Base-by-base conservation (phyloP, 1,284 basidiomycete genomes). In the Abortiporus biennis region DNA sequence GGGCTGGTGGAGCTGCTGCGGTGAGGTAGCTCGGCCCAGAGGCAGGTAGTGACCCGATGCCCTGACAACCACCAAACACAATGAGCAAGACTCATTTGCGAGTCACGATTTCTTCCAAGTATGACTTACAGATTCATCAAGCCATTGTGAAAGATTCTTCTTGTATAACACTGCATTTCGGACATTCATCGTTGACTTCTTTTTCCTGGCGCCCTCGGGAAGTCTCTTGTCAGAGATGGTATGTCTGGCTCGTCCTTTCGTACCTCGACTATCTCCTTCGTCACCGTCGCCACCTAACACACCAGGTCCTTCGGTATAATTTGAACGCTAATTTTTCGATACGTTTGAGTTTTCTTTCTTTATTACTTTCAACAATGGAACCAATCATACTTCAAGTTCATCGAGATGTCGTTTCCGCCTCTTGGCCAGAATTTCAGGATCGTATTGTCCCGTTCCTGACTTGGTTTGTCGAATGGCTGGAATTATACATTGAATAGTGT, bases 121-220 rank as follows among this genome's bases (percentile, higher is more conserved):
- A 8, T 32, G 30, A 49, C 85, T 47, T 52, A 87, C 87, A 41
- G 84, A 84, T 65, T 90, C 86, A n/a, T 87, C 83, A 21, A 89
- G 64, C 40, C 89, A 66, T 11, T 77, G 72, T 2, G 73, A 64
- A 11, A 90, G 67, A 47, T 75, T 85, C 62, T 90, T 90, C 49
- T 81, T 78, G 61, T 92, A 91, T 35, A 91, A 64, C 16, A 91
- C 66, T 19, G 87, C 85, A 30, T 78, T 77, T 45, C 87, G 72
- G 38, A 91, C 76, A 52, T 76, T 81, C 77, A 84, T 84, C 15
- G 76, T 83, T n/a, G 84, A 80, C 57, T 86, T 88, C 64, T 85
- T 88, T 68, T 78, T 81, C 55, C 67, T 74, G 38, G 70, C 69
- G 8, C 69, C 66, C 41, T 58, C 54, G 45, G 56, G 56, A 5